Base-by-base conservation (phyloP, 2,329 filamentous ascomycete genomes). In the Exophiala aquamarina region DNA sequence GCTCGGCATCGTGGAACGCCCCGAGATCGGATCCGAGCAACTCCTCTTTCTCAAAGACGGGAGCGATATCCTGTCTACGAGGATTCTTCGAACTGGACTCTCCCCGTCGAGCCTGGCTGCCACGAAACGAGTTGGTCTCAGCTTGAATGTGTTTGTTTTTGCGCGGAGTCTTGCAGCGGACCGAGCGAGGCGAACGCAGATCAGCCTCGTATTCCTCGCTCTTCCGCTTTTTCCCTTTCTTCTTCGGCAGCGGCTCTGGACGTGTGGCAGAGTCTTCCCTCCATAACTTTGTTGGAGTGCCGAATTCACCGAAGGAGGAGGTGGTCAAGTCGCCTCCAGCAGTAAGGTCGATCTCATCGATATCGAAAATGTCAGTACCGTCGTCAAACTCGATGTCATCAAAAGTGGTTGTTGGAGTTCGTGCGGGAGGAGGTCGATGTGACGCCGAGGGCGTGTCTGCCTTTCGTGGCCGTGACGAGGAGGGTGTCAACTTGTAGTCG, bases 141-240 rank as follows among this genome's bases (percentile, higher is more conserved):
- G 11, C 11, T 11, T 26, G 6, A 11, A 11, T 11, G 6, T 11
- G 23, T 26, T 11, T 11, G 11, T 6, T 11, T 26, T 6, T 26
- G 14, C 48, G 36, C 44, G 44, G 48, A 8, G 14, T 50, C 18
- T 41, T 36, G 29, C 39, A 47, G 6, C 41, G 41, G 23, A 6
- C 26, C n/a, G 51, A 49, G 14, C 18, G 15, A 4, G 51, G 49
- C 13, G 51, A 52, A 21, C 49, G 28, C 7, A 50, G 28, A 34
- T 57, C 51, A 15, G 49, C 39, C 15, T 47, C 29, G 45, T 71
- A 70, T 48, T 75, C 73, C 17, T 74, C 67, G 50, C 72, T 76
- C 57, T 74, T 76, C 41, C 73, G 64, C 57, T 76, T 76, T 57
- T 69, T 73, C 4, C 70, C 70, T 52, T 64, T 66, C 42, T 65